Evolutionary conservation across 202 grass and related monocot genomes (phyloP).

Genomic region (Brachypodium distachyon): DNA sequence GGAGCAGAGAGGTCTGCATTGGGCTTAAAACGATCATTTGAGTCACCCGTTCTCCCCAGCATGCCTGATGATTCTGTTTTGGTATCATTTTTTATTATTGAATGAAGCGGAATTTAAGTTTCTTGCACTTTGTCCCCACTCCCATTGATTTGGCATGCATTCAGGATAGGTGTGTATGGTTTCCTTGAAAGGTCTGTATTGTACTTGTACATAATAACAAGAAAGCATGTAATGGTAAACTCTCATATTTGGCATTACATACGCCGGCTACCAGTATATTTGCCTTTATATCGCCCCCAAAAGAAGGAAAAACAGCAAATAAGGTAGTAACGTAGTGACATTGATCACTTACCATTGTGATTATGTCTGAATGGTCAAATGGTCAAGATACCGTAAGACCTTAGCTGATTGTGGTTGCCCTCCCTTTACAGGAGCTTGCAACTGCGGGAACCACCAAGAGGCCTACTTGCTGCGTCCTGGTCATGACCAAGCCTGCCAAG

Average conservation of each 20-base stretch:
- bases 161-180: neutral
- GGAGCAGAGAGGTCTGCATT: neutral
- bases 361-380: too few relatives aligned
- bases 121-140: neutral
- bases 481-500: constrained; percentile 73
- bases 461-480: constrained; percentile 78
- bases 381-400: too few relatives aligned
- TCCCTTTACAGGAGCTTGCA: constrained; percentile 55
- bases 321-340: neutral
- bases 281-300: neutral
- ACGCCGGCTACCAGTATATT: neutral
- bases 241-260: neutral
- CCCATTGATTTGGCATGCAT: neutral
- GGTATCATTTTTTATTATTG: neutral
- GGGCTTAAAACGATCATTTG: neutral
- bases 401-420: constrained; percentile 8
- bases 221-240: too few relatives aligned
- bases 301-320: neutral
- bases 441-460: constrained; percentile 76
- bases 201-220: neutral
- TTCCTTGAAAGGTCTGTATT: neutral
- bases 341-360: neutral
- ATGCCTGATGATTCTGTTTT: neutral
- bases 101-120: neutral
- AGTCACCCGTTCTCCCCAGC: neutral